Base-by-base conservation (phyloP, 768 basidiomycete species). In the Tephrocybe sp. region DNA sequence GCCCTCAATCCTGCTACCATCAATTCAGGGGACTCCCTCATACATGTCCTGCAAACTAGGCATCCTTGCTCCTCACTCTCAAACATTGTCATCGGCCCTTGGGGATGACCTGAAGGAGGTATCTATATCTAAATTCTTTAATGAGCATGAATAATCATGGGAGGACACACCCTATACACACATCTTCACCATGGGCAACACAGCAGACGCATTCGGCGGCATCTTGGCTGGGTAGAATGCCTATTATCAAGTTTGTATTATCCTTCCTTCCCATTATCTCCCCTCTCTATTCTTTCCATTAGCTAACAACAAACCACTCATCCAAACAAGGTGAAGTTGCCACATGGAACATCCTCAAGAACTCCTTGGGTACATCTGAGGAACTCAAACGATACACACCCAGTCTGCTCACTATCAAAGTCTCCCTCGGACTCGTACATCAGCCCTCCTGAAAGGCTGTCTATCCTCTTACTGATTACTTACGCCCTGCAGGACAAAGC, bases 171-270 rank as follows among this genome's bases (percentile, higher is more conserved):
- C 74, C 0, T 79, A 81, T 57, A 71, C 76, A 0, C 69, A 83
- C 51, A 72, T 86, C 11, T 87, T 85, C 57, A 82, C 75, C 8
- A 63, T 84, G 5, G 84, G 84, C 7, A 84, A 86, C 46, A 73
- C n/a, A n/a, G n/a, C n/a, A n/a, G n/a, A n/a, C n/a, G n/a, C n/a
- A n/a, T n/a, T n/a, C n/a, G n/a, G n/a, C n/a, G n/a, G n/a, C n/a
- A n/a, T n/a, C n/a, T n/a, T 78, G 19, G 83, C 84, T 11, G 84
- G 82, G 0, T 77, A 83, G 52, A 81, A 69, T 26, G 79, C 81
- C 1, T 77, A 78, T 57, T 70, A 66, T 30, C 81, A 83, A 68
- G 75, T 71, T 25, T 11, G 4, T n/a, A n/a, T n/a, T n/a, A n/a
- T n/a, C n/a, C n/a, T n/a, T 21, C 15, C 30, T 36, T 6, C 11